Evolutionary conservation across 176 grass and related monocot genomes (phyloP).

Genomic region (Oryza meyeriana): DNA sequence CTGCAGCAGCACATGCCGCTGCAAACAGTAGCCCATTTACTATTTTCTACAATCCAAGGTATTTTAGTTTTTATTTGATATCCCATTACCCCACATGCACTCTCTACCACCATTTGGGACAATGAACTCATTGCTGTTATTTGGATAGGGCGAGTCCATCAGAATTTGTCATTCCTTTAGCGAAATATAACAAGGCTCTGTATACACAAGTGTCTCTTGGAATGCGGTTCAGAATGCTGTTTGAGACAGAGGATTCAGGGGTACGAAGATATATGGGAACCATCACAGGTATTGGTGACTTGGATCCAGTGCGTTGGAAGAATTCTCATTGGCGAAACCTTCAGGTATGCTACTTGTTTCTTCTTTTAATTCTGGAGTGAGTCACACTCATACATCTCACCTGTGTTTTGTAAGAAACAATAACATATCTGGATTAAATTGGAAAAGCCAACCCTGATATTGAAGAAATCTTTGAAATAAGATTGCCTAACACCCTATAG

Average conservation of each 20-base stretch:
- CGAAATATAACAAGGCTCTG: conserved; percentile 94
- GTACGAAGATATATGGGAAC: conserved; percentile 97
- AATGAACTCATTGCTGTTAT: conserved; percentile 18
- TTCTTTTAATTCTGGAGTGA: background rate
- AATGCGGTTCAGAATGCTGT: conserved; percentile 98
- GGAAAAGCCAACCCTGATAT: background rate
- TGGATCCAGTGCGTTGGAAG: conserved; percentile 83
- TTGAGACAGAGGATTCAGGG: conserved; percentile 97
- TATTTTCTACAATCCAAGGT: conserved; percentile 99
- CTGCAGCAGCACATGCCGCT: conserved; percentile 92
- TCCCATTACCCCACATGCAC: background rate
- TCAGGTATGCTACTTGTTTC: conserved; percentile 51
- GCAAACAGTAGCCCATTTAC: conserved; percentile 93
- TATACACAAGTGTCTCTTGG: conserved; percentile 98
- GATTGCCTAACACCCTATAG: background rate
- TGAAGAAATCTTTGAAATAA: conserved; percentile 3
- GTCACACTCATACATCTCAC: conserved; percentile 4
- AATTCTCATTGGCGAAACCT: conserved; percentile 99
- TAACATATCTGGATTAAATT: background rate
- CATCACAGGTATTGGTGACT: conserved; percentile 89
- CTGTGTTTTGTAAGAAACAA: conserved; percentile 6
- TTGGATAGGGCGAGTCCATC: conserved; percentile 80
- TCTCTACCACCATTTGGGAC: background rate
- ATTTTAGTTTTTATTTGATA: conserved; percentile 31
- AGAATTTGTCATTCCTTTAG: conserved; percentile 94